Conservation (phyloP, 441 rosid species). For the Brassica hybrid region DNA sequence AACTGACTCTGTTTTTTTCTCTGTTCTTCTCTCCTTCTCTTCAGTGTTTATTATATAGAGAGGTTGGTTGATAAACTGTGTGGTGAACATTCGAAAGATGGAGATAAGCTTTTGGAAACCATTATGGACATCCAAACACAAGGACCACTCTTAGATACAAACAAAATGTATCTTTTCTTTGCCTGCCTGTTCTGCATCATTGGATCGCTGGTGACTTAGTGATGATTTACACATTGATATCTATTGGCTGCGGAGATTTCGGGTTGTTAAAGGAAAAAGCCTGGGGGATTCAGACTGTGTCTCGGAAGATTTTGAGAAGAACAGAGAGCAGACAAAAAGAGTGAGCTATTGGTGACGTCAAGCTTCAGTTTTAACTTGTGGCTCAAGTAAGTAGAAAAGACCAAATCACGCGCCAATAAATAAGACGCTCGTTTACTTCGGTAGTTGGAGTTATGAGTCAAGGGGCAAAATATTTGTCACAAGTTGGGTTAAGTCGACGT, state of each 20-base stretch:
- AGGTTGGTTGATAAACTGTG: slow-evolving; percentile 16
- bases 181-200: slow-evolving; percentile 40
- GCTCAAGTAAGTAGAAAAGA: slow-evolving; percentile 23
- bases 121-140: slow-evolving; percentile 24
- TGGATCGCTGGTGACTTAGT: slow-evolving; percentile 17
- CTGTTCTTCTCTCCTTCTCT: neutral
- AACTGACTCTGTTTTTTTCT: neutral
- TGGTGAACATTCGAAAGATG: slow-evolving; percentile 39
- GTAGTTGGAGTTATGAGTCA: slow-evolving; percentile 20
- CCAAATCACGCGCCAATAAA: slow-evolving; percentile 6
- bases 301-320: neutral
- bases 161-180: slow-evolving; percentile 42
- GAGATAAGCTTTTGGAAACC: slow-evolving; percentile 41
- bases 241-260: neutral
- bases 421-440: slow-evolving; percentile 1
- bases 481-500: slow-evolving; percentile 39
- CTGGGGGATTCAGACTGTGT: neutral
- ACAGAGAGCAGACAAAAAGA: neutral
- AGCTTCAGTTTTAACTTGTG: slow-evolving; percentile 19
- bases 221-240: slow-evolving; percentile 34
- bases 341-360: neutral
- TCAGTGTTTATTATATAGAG: slow-evolving; percentile 41
- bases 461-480: slow-evolving; percentile 31
- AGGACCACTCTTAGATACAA: slow-evolving; percentile 43
- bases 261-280: neutral